Conservation (phyloP, 202 grass and related monocot genomes). For the Hordeum pubiflorum region DNA sequence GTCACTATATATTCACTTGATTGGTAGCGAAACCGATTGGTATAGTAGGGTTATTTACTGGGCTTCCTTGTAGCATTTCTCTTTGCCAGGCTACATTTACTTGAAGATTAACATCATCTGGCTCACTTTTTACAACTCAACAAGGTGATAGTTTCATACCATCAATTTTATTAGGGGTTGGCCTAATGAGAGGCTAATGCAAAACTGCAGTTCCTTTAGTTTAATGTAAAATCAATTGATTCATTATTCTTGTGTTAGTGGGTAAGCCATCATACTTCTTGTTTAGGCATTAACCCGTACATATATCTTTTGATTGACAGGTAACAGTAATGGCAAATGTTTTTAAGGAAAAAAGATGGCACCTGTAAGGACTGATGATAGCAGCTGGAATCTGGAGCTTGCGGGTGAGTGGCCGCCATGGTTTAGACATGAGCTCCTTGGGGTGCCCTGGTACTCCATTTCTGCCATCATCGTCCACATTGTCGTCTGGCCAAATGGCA, state of each 20-base stretch:
- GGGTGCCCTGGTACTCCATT: constrained; percentile 47
- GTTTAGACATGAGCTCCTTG: constrained; percentile 72
- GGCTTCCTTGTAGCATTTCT: background rate
- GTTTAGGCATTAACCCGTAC: background rate
- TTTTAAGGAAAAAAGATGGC: background rate
- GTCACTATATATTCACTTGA: background rate
- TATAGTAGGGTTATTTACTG: background rate
- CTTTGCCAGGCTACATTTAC: background rate
- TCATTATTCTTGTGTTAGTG: background rate
- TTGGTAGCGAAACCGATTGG: background rate
- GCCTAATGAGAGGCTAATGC: background rate
- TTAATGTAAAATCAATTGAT: background rate
- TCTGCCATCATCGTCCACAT: constrained; percentile 30
- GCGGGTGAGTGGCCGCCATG: constrained; percentile 92
- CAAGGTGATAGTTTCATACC: background rate
- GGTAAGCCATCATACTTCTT: background rate
- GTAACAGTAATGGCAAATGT: background rate
- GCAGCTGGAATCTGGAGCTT: constrained; percentile 81
- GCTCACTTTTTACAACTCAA: background rate
- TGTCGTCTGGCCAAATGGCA: constrained; percentile 87
- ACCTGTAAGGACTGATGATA: constrained; percentile 93
- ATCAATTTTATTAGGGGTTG: background rate
- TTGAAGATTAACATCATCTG: background rate
- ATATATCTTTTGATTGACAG: background rate
- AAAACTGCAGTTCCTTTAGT: background rate